A percentile compares a stretch with the other conserved stretches of the same genome.
These are phyloP conservation scores for Colletotrichum echinochloae DNA, from an alignment of 2,329 filamentous ascomycete genomes.

Conservation along the genomic window DNA sequence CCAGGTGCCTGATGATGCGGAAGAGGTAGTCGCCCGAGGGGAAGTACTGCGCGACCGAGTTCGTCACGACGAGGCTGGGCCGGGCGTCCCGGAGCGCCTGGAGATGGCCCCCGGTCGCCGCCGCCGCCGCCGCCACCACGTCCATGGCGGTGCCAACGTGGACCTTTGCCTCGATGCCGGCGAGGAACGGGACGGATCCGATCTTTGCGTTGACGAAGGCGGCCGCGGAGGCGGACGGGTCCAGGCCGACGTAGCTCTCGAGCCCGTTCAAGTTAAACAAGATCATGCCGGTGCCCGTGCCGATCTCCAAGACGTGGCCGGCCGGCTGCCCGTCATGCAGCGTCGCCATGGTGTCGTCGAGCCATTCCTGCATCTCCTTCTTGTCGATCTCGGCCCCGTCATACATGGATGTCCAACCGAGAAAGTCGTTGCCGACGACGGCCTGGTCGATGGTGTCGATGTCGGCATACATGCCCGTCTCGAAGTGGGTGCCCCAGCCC, in stretches of 20 bases:
- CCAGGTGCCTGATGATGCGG: constrained; percentile 38
- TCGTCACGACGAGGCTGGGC: constrained; percentile 27
- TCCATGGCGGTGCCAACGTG: constrained; percentile 43
- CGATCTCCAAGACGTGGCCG: constrained; percentile 46
- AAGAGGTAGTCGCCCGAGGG: constrained; percentile 44
- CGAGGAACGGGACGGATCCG: constrained; percentile 28
- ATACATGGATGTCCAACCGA: constrained; percentile 50
- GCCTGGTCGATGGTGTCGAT: constrained; percentile 35
- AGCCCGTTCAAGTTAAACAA: constrained; percentile 46
- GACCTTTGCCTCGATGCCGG: constrained; percentile 40
- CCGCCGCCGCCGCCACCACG: neutral
- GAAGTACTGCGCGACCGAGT: constrained; percentile 48
- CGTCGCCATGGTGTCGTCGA: constrained; percentile 47
- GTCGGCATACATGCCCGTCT: constrained; percentile 37
- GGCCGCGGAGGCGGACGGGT: constrained; percentile 44
- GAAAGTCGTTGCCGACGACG: constrained; percentile 46
- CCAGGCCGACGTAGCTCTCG: constrained; percentile 46
- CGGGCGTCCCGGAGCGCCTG: no score
- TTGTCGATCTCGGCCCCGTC: constrained; percentile 45
- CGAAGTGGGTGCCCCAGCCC: constrained; percentile 42
- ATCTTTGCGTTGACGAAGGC: constrained; percentile 41
- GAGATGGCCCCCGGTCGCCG: no score
- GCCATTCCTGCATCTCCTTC: constrained; percentile 49
- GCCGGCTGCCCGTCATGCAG: neutral
- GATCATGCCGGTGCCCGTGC: constrained; percentile 49